Base-by-base conservation (phyloP, 352 stramenopile genomes). In the Blastocystis sp. region DNA sequence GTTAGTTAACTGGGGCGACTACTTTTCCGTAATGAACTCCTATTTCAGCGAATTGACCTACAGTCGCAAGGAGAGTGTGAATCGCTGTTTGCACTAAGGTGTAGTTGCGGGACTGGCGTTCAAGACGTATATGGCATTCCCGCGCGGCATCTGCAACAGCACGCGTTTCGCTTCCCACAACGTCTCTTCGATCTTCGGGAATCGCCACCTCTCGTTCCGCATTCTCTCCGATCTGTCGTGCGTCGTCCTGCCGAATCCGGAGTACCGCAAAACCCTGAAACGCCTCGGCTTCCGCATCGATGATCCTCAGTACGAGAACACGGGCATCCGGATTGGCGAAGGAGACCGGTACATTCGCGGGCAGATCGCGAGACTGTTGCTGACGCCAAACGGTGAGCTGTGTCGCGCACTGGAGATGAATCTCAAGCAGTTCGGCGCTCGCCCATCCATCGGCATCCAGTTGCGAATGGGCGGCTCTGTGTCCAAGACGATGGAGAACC, bases 1-100 rank as follows among this genome's bases (percentile, higher is more conserved):
- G 41, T 1, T 85, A 85, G 74, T 85, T 29, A 69, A 59, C 16
- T 85, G 74, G 74, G 55, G 66, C 37, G 74, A 85, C n/a, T 85
- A 85, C 51, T 85, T 55, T 29, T 6, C 13, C 13, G 33, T 85
- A 1, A 85, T n/a, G 51, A 69, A 85, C 37, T 69, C n/a, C 66
- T 13, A 24, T 12, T 85, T 85, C 29, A 13, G 29, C 2, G n/a
- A 62, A 24, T 29, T 85, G n/a, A 51, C 29, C 13, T 85, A 59
- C 74, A 29, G n/a, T 19, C 24, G 37, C 3, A 12, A 31, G 19
- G 50, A 85, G 39, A 16, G 74, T 85, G 70, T 19, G n/a, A 26
- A 16, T 85, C 16, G 16, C 50, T 41, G 4, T 60, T 29, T 69
- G 0, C 26, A 33, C 24, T 50, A 10, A 85, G n/a, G 21, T 67